Percentiles rank a stretch among this genome's conserved stretches.
Evolutionary conservation across 2,329 filamentous ascomycete genomes (phyloP).

Genomic region (Talaromyces amestolkiae): DNA sequence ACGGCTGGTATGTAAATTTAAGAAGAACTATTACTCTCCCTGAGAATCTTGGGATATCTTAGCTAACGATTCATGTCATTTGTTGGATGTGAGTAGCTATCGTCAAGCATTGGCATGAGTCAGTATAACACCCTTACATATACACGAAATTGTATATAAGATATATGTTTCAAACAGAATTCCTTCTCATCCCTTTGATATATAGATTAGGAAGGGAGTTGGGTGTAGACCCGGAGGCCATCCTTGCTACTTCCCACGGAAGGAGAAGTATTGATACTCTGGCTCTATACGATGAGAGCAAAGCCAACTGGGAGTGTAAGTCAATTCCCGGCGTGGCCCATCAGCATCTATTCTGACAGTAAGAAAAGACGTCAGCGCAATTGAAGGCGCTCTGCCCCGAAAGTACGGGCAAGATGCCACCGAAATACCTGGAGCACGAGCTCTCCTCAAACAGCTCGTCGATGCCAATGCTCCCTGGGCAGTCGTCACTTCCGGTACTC

Average conservation of each 20-base stretch:
- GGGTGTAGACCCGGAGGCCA: constrained; percentile 76
- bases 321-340: constrained; percentile 24
- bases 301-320: constrained; percentile 91
- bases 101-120: constrained; percentile 63
- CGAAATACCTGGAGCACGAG: constrained; percentile 80
- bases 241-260: constrained; percentile 88
- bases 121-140: constrained; percentile 28
- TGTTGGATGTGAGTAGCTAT: constrained; percentile 48
- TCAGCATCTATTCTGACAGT: constrained; percentile 3
- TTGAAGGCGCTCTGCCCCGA: constrained; percentile 75
- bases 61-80: background rate
- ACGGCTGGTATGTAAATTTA: constrained; percentile 38
- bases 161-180: background rate
- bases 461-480: constrained; percentile 69
- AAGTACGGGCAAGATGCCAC: constrained; percentile 73
- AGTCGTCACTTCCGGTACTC: constrained; percentile 73
- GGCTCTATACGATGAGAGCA: constrained; percentile 72
- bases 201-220: constrained; percentile 66
- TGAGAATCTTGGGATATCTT: background rate
- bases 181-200: background rate
- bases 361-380: constrained; percentile 66
- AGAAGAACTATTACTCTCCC: background rate
- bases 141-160: background rate
- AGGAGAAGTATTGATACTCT: constrained; percentile 85
- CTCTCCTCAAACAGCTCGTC: constrained; percentile 67